phyloP scores from a whole-genome alignment of 352 stramenopile genomes.

The Blastocystis sp. region DNA sequence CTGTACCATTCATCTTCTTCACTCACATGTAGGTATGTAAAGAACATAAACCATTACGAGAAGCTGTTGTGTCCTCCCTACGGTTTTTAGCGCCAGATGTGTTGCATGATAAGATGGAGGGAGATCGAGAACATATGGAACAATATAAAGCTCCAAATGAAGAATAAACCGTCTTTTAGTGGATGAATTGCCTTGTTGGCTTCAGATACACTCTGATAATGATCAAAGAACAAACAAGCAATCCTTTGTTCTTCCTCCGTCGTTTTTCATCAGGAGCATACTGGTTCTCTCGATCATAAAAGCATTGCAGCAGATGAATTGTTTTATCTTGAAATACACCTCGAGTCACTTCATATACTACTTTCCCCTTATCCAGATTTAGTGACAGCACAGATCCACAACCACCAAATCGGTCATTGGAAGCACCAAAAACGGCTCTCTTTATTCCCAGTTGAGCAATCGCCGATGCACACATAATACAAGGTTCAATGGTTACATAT shows the following conservation, averaged over 20 bases:
- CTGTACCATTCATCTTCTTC: not conserved
- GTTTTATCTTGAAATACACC: conserved; percentile 78
- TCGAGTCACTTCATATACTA: conserved; percentile 70
- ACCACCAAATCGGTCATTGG: conserved; percentile 84
- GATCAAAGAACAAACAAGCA: not conserved
- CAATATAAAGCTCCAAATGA: not conserved
- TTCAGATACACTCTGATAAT: too few relatives aligned
- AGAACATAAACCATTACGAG: not conserved
- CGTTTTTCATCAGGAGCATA: conserved; percentile 66
- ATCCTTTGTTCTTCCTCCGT: not conserved
- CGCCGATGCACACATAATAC: conserved; percentile 85
- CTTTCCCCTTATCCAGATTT: conserved; percentile 67
- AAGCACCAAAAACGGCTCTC: conserved; percentile 78
- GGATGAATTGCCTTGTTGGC: not conserved
- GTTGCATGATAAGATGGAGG: not conserved
- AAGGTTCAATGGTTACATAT: conserved; percentile 83
- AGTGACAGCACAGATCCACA: conserved; percentile 80
- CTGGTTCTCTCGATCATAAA: conserved; percentile 80
- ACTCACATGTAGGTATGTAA: not conserved
- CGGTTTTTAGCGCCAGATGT: not conserved
- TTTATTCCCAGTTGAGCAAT: conserved; percentile 74
- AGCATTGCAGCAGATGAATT: conserved; percentile 75
- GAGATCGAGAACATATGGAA: not conserved
- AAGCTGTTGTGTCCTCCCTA: not conserved
- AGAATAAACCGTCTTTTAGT: not conserved